Conservation (phyloP, 805 yeast species). For the Blastobotrys americana region DNA sequence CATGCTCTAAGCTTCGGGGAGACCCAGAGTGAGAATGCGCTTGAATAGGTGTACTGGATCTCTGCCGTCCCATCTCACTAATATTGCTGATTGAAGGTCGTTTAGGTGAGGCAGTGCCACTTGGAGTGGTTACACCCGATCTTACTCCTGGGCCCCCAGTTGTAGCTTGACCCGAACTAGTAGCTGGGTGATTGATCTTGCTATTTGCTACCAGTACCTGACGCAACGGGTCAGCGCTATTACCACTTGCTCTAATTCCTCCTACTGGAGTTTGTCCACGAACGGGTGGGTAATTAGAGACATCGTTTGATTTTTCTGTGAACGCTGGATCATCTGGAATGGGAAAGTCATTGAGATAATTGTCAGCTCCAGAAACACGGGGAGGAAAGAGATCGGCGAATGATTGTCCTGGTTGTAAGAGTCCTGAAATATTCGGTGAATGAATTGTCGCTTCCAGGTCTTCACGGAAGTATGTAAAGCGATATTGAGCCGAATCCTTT, state of each 20-base stretch:
- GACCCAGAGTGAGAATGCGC: not conserved
- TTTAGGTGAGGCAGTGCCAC: not conserved
- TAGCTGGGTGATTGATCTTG: constrained; percentile 1
- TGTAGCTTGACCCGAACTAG: not conserved
- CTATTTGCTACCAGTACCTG: constrained; percentile 4
- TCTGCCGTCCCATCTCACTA: too few relatives aligned
- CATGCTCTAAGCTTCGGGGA: constrained; percentile 16
- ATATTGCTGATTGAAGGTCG: not conserved
- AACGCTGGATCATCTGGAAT: constrained; percentile 2
- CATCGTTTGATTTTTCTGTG: too few relatives aligned
- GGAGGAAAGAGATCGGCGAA: constrained; percentile 56
- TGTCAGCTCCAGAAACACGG: constrained; percentile 3
- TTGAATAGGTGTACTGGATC: not conserved
- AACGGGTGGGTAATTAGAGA: constrained; percentile 1
- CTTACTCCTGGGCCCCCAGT: not conserved
- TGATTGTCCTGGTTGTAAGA: constrained; percentile 53
- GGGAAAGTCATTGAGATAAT: not conserved
- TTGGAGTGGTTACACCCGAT: constrained; percentile 25
- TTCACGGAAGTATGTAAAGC: constrained; percentile 90
- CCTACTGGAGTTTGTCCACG: not conserved
- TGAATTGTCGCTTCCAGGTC: constrained; percentile 85
- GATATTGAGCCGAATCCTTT: constrained; percentile 47
- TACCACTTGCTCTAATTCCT: not conserved
- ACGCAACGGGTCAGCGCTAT: not conserved
- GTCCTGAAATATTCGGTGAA: constrained; percentile 79